Percentiles rank a stretch among this genome's conserved stretches.
Evolutionary conservation across 2,329 filamentous ascomycete genomes (phyloP).

Genomic region (Aureobasidium sp.): DNA sequence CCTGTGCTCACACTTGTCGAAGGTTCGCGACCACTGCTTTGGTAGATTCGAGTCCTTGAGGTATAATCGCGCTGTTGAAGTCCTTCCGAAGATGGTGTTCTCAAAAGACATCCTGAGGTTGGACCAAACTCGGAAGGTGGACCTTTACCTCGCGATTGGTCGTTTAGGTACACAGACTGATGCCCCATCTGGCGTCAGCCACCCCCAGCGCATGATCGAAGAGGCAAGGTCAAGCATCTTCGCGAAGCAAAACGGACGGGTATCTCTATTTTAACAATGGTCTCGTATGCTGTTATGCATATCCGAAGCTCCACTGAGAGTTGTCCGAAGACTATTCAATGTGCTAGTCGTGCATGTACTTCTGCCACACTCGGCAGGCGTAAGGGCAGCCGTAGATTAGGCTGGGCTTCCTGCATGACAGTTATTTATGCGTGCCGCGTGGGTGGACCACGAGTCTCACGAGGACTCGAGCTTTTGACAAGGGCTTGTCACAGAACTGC

Average conservation of each 20-base stretch:
- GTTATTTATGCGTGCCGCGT: constrained; percentile 8
- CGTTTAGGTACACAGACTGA: background rate
- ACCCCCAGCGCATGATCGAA: background rate
- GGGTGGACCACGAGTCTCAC: background rate
- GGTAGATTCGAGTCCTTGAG: too few species aligned
- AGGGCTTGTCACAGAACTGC: background rate
- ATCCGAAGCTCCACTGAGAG: background rate
- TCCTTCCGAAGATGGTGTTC: background rate
- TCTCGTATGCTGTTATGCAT: too few species aligned
- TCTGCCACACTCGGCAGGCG: constrained; percentile 6
- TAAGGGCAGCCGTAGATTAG: background rate
- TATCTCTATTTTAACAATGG: background rate
- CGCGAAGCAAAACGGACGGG: background rate
- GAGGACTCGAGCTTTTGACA: constrained; percentile 1
- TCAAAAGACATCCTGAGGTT: background rate
- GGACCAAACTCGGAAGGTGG: background rate
- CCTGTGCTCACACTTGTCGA: too few species aligned
- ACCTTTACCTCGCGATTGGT: background rate
- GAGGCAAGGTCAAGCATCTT: background rate
- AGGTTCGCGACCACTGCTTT: too few species aligned
- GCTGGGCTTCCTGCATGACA: constrained; percentile 12
- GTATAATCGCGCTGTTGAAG: too few species aligned
- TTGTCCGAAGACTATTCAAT: background rate
- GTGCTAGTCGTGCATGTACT: constrained; percentile 2
- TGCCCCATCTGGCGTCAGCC: background rate